Percentiles rank a stretch among this genome's conserved stretches.
Evolutionary conservation across 2,329 filamentous ascomycete species (phyloP).

Genomic region (Beauveria asiatica): DNA sequence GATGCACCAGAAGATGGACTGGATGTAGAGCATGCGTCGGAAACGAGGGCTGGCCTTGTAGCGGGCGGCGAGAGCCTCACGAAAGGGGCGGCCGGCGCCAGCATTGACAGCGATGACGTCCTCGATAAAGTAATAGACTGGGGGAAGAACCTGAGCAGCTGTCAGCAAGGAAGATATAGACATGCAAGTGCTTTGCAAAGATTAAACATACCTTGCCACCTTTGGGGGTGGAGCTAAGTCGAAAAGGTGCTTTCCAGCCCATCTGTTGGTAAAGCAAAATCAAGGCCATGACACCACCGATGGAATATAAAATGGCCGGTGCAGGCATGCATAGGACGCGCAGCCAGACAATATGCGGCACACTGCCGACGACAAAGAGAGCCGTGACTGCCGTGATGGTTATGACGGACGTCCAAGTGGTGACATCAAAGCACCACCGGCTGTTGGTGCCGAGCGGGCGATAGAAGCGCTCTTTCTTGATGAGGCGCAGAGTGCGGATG

Average conservation of each 20-base stretch:
- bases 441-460: conserved; percentile 38
- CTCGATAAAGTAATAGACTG: conserved; percentile 57
- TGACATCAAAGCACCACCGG: conserved; percentile 42
- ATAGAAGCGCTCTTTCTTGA: conserved; percentile 40
- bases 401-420: conserved; percentile 36
- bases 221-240: conserved; percentile 55
- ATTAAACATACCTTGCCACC: conserved; percentile 31
- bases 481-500: conserved; percentile 38
- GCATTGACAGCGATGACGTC: conserved; percentile 61
- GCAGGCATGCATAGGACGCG: conserved; percentile 43
- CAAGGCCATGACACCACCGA: conserved; percentile 33
- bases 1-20: conserved; percentile 34
- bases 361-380: conserved; percentile 41
- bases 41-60: conserved; percentile 34
- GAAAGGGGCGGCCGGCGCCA: conserved; percentile 38
- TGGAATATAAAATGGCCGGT: conserved; percentile 40
- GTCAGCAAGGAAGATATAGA: neutral
- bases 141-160: conserved; percentile 41
- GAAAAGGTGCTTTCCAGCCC: conserved; percentile 45
- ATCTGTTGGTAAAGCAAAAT: conserved; percentile 26
- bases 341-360: conserved; percentile 40
- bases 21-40: conserved; percentile 30
- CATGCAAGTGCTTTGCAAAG: neutral
- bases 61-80: conserved; percentile 32
- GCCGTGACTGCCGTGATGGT: conserved; percentile 42